Evolutionary conservation across 768 basidiomycete genomes (phyloP).

Genomic region (Xerocomellus amylosporus): DNA sequence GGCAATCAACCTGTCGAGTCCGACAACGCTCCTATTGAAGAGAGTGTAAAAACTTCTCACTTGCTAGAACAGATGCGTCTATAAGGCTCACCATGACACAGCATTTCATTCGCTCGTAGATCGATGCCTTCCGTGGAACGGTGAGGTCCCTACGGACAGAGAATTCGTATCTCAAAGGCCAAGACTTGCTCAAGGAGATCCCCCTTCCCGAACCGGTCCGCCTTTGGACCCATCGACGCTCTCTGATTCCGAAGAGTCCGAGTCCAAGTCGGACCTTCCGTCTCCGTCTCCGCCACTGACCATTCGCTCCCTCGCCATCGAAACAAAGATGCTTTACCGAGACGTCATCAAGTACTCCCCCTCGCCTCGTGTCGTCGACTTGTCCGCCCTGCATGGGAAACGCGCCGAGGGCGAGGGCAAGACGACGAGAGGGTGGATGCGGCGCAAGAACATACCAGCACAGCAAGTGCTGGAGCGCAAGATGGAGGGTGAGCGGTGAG

Average conservation of each 20-base stretch:
- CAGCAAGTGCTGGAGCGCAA: conserved; percentile 78
- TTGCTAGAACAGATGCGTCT: conserved; percentile 75
- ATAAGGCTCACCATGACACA: not conserved
- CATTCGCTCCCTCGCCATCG: conserved; percentile 67
- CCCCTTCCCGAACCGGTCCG: conserved; percentile 50
- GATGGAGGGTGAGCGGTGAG: conserved; percentile 73
- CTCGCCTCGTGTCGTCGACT: conserved; percentile 80
- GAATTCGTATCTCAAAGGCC: conserved; percentile 91
- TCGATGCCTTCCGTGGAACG: conserved; percentile 87
- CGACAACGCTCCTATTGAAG: conserved; percentile 68
- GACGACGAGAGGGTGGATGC: conserved; percentile 65
- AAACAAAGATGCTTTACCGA: conserved; percentile 84
- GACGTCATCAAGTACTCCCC: conserved; percentile 87
- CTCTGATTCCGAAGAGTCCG: conserved; percentile 69
- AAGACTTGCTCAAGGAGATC: conserved; percentile 84
- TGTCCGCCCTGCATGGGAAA: conserved; percentile 58
- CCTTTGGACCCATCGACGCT: conserved; percentile 61
- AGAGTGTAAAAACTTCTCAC: conserved; percentile 82
- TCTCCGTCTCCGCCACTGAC: conserved; percentile 44
- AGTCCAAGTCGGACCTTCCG: conserved; percentile 51
- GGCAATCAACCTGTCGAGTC: conserved; percentile 52
- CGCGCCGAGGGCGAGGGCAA: conserved; percentile 46
- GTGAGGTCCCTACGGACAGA: conserved; percentile 91
- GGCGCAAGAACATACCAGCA: conserved; percentile 75
- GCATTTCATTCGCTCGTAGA: conserved; percentile 42